Percentiles rank a stretch among this genome's conserved stretches.
Evolutionary conservation across 306 rosid genomes (phyloP).

Genomic region (Citrullus mucosospermus): DNA sequence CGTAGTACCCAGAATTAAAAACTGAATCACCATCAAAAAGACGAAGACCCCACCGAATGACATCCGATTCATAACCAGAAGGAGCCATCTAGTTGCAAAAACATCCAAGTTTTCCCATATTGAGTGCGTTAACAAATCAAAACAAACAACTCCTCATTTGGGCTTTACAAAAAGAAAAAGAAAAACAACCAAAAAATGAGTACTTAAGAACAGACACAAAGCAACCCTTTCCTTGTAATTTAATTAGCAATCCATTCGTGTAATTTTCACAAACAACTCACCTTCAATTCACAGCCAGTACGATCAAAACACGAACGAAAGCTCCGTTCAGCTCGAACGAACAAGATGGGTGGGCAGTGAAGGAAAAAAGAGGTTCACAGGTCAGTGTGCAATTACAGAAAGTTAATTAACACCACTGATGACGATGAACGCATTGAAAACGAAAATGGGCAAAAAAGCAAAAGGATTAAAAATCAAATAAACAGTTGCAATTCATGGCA

Average conservation of each 20-base stretch:
- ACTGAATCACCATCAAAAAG: conserved; percentile 38
- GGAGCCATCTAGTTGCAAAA: conserved; percentile 30
- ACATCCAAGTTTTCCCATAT: background rate
- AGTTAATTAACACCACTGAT: conserved; percentile 18
- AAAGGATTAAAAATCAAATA: background rate
- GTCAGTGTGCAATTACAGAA: conserved; percentile 13
- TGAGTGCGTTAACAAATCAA: background rate
- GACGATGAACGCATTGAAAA: conserved; percentile 28
- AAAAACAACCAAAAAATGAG: background rate
- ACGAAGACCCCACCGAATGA: conserved; percentile 51
- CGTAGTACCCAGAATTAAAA: conserved; percentile 35
- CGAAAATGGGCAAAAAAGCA: conserved; percentile 1
- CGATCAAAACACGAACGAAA: conserved; percentile 15
- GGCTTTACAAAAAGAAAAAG: background rate
- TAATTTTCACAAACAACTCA: conserved; percentile 1
- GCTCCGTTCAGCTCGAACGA: conserved; percentile 3
- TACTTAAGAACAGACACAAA: background rate
- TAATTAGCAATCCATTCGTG: conserved; percentile 5
- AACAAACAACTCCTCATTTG: background rate
- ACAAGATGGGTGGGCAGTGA: background rate
- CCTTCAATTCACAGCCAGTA: conserved; percentile 22
- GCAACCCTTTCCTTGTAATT: background rate
- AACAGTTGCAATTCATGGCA: conserved; percentile 8
- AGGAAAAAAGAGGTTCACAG: background rate
- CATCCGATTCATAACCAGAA: conserved; percentile 46